Base-by-base conservation (phyloP, 2,329 filamentous ascomycete species). In the Paecilomyces sp. region DNA sequence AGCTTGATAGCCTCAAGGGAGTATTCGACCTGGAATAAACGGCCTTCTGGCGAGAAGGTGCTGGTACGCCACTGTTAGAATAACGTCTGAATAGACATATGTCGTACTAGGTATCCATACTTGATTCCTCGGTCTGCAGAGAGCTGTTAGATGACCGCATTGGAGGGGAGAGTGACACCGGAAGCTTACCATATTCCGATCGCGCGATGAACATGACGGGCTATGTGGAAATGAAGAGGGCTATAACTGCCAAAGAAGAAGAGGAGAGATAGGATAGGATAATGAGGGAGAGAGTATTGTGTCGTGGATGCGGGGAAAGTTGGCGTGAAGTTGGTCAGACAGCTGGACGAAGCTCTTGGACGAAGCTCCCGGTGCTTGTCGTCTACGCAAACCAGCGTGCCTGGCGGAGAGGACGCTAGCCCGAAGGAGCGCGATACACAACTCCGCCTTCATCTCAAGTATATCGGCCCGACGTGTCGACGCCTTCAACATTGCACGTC, bases 21-120 rank as follows among this genome's bases (percentile, higher is more conserved):
- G 87, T 99, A 99, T 89, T 99, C 94, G 83, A 99, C 94, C 83
- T 99, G 94, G 86, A 99, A 99, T 78, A 99, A 90, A 80, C 94
- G 94, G 73, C 94, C 94, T 85, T 99, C 94, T 63, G 94, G 94
- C 70, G 94, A 99, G 86, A 99, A 99, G 85, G 94, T 99, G 85
- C 90, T 95, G 75, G 61, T 60, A 18, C 57, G 55, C 61, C 60
- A 59, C 63, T 57, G 69, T 73, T 61, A 70, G 66, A 63, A 41
- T 3, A 11, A 57, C 53, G 22, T 33, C 41, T 3, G 7, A 47
- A 47, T 8, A 9, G 15, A 47, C 15, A 18, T n/a, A 47, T 22
- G 18, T n/a, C 41, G n/a, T 15, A 18, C 52, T 62, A 63, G 56
- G 64, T 65, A 61, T 64, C 79, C 87, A 69, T 85, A 94, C 90